Evolutionary conservation across 352 stramenopile genomes (phyloP).

Genomic region (Chrysophaeum taylorii): DNA sequence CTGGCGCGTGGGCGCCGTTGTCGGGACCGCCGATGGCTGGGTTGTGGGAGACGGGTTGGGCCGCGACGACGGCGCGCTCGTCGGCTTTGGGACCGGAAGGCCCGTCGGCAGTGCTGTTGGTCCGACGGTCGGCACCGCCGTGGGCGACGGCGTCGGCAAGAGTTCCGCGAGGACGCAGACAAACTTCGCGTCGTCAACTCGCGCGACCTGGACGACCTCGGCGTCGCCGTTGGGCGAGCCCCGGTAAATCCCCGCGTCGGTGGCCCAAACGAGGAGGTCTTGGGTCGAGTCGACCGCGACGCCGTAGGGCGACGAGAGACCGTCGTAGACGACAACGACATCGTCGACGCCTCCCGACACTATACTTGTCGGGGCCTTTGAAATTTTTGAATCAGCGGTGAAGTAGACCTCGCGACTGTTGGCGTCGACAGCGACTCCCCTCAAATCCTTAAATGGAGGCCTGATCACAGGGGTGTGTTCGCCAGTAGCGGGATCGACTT

Average conservation of each 20-base stretch:
- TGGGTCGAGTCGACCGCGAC: background rate
- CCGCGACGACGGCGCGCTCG: too few relatives aligned
- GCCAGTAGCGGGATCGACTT: background rate
- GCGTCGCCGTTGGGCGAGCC: background rate
- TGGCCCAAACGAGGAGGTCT: background rate
- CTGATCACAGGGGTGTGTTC: background rate
- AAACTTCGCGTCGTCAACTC: too few relatives aligned
- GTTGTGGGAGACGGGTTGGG: too few relatives aligned
- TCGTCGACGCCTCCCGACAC: background rate
- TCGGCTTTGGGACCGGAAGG: too few relatives aligned
- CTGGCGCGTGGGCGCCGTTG: too few relatives aligned
- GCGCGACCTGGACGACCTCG: too few relatives aligned
- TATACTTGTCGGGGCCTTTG: too few relatives aligned
- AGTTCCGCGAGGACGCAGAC: too few relatives aligned
- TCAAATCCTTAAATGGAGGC: background rate
- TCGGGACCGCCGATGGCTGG: too few relatives aligned
- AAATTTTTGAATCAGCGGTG: background rate
- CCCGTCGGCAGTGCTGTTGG: too few relatives aligned
- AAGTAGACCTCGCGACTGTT: background rate
- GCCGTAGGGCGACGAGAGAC: background rate
- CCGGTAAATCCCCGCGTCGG: background rate
- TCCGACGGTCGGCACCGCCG: too few relatives aligned
- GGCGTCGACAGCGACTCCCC: background rate
- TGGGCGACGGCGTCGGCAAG: too few relatives aligned
- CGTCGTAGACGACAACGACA: background rate